Base-by-base conservation (phyloP, 2,329 filamentous ascomycete species). In the Fusarium goolgardi region DNA sequence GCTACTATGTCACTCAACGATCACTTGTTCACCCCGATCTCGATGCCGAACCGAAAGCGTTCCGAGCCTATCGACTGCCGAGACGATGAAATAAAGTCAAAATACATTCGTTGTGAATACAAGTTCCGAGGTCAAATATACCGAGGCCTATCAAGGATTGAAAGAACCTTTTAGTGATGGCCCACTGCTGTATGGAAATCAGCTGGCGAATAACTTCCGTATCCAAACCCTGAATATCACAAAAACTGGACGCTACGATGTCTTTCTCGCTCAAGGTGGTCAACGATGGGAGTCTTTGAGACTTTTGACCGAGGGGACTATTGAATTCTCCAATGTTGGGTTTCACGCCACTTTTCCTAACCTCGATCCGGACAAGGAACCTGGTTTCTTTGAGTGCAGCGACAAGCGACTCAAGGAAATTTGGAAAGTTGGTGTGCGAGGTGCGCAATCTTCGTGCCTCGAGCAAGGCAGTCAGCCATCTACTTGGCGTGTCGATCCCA, bases 171-270 rank as follows among this genome's bases (percentile, higher is more conserved):
- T 57, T n/a, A 31, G 54, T 18, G 57, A 59, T n/a, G 57, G 55
- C 1, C 57, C 57, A 0, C 29, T 35, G 9, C 54, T 59, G 13
- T 60, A 59, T 15, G 57, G 46, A 18, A 60, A 57, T 3, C 54
- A 56, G 3, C 29, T 51, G 6, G 20, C 34, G 16, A 59, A 43
- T 8, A 60, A 56, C 18, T 60, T 59, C 8, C 57, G 57, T n/a
- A 21, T 60, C 16, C 21, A 60, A 32, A 60, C 57, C 2, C n/a
- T 60, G 6, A 60, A 59, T 10, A 44, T 59, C 8, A 60, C 57
- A 35, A 46, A 51, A 6, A 32, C 54, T 5, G 55, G 57, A 3
- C 45, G 43, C 8, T 51, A 59, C 25, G 34, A 59, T 27, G 47
- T 32, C 10, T 59, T 46, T 18, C 56, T 60, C 18, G 18, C 29